Conservation (phyloP, 768 basidiomycete species). For the Mrakia frigida region DNA sequence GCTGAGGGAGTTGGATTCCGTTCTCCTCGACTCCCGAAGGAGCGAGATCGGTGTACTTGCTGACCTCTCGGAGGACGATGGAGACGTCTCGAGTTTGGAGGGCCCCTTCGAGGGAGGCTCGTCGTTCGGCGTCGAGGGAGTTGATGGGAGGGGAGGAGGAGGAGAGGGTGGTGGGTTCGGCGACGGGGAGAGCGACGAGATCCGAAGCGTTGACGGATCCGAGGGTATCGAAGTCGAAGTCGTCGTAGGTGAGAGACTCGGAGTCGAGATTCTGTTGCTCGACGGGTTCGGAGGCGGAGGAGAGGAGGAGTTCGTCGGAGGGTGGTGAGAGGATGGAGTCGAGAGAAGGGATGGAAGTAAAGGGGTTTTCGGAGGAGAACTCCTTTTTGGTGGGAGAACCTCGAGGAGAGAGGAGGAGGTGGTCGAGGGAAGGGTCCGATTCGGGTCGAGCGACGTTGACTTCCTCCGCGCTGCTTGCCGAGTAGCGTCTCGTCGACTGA, state of each 20-base stretch:
- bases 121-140: constrained; percentile 12
- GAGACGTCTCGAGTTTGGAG: constrained; percentile 1
- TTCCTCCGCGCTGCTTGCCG: constrained; percentile 2
- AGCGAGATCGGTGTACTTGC: neutral
- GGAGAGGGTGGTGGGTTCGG: neutral
- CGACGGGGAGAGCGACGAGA: neutral
- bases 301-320: neutral
- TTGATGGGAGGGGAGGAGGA: neutral
- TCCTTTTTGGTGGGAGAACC: neutral
- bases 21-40: neutral
- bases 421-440: neutral
- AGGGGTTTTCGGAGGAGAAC: neutral
- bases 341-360: neutral
- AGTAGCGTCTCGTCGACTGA: neutral
- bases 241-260: neutral
- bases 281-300: neutral
- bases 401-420: constrained; percentile 1
- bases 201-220: neutral
- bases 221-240: neutral
- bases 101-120: neutral
- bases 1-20: constrained; percentile 7
- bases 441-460: neutral
- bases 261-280: neutral
- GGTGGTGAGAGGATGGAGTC: neutral
- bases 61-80: neutral